Evolutionary conservation across 345 rosid species (phyloP).

Genomic region (Salix suchowensis): DNA sequence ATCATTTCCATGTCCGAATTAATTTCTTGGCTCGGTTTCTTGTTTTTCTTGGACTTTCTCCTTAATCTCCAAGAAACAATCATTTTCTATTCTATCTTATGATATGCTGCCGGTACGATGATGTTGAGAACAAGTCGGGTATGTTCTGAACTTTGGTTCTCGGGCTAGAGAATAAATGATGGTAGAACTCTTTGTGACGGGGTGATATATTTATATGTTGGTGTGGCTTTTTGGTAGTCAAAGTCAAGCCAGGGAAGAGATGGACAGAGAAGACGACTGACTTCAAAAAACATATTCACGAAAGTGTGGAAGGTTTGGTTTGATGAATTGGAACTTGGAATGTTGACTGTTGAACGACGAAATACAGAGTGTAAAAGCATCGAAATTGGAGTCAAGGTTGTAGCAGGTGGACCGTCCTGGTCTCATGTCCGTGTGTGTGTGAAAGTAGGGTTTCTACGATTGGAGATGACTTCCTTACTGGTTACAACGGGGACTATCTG

Average conservation of each 20-base stretch:
- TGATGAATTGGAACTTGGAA: neutral
- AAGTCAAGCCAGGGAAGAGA: neutral
- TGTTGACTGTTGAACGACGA: constrained; percentile 21
- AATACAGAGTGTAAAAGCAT: neutral
- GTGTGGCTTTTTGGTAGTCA: neutral
- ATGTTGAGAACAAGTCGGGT: neutral
- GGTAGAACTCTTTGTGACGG: neutral
- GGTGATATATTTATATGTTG: neutral
- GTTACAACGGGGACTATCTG: no score
- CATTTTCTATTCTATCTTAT: neutral
- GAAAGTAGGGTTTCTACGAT: no score
- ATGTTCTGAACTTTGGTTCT: neutral
- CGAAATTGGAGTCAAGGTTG: neutral
- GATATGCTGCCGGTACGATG: no score
- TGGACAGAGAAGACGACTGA: neutral
- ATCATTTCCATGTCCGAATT: constrained; percentile 16
- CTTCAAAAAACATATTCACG: neutral
- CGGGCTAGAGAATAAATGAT: neutral
- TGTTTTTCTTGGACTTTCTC: neutral
- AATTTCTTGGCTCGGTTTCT: neutral
- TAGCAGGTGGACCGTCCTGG: neutral
- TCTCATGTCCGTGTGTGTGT: no score
- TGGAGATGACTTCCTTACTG: no score
- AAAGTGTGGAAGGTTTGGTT: neutral
- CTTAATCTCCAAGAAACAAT: constrained; percentile 5